A percentile compares a stretch with the other conserved stretches of the same genome.
Conservation (phyloP, 83 land plant genomes). For the Diphasiastrum complanatum region DNA sequence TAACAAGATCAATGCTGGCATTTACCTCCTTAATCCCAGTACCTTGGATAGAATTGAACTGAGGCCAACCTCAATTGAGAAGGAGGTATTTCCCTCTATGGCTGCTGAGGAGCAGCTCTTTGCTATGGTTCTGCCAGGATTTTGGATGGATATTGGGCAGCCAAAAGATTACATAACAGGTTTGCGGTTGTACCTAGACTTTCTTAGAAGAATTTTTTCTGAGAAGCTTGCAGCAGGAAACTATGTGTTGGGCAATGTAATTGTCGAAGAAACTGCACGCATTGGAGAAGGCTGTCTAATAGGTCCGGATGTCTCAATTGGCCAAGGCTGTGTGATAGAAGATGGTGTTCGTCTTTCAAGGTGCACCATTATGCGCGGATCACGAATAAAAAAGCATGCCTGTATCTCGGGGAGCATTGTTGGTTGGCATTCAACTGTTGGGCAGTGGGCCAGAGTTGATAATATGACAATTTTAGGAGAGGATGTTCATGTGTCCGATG, state of each 20-base stretch:
- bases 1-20: slow-evolving; percentile 92
- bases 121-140: slow-evolving; percentile 89
- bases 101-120: slow-evolving; percentile 58
- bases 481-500: slow-evolving; percentile 85
- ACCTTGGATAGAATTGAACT: slow-evolving; percentile 57
- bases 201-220: slow-evolving; percentile 49
- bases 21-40: slow-evolving; percentile 64
- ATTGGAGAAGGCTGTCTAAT: slow-evolving; percentile 88
- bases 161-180: slow-evolving; percentile 90
- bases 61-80: slow-evolving; percentile 83
- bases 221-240: slow-evolving; percentile 48
- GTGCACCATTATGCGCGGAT: slow-evolving; percentile 96
- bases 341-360: slow-evolving; percentile 82
- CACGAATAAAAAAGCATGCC: slow-evolving; percentile 74
- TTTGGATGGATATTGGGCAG: slow-evolving; percentile 91
- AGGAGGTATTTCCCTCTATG: slow-evolving; percentile 77
- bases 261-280: slow-evolving; percentile 59
- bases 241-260: slow-evolving; percentile 65
- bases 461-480: slow-evolving; percentile 88
- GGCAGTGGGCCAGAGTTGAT: slow-evolving; percentile 59
- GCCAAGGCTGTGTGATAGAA: slow-evolving; percentile 79
- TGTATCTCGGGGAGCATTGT: slow-evolving; percentile 63
- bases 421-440: slow-evolving; percentile 73
- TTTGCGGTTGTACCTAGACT: slow-evolving; percentile 69
- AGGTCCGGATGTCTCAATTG: slow-evolving; percentile 90